phyloP scores from a whole-genome alignment of 805 yeast genomes.

The Ogataea chonburiensis region DNA sequence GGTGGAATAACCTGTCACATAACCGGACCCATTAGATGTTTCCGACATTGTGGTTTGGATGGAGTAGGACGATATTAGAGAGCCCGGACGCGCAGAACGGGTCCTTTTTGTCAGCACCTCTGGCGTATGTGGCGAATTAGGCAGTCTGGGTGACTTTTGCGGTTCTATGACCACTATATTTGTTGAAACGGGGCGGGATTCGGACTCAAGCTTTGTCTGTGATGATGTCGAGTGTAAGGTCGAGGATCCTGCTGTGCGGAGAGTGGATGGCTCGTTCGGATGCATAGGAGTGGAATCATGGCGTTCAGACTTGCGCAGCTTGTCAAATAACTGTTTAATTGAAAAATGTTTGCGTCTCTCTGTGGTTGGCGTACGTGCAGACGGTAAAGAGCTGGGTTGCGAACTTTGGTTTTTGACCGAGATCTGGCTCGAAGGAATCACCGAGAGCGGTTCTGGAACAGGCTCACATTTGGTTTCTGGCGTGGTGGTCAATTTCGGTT shows the following conservation, averaged over 20 bases:
- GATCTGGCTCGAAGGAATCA: conserved; percentile 2
- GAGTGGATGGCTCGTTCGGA: no score
- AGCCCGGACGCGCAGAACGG: conserved; percentile 43
- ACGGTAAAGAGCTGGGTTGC: no score
- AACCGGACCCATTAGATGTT: conserved; percentile 45
- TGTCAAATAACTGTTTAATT: conserved; percentile 12
- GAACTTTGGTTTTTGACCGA: no score
- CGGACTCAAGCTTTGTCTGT: no score
- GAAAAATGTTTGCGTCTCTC: conserved; percentile 12
- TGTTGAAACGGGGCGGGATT: conserved; percentile 8
- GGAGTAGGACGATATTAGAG: conserved; percentile 52
- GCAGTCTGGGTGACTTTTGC: conserved; percentile 10
- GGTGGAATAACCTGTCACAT: conserved; percentile 37
- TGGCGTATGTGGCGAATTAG: conserved; percentile 7
- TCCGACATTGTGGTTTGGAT: conserved; percentile 51
- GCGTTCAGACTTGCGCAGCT: neutral
- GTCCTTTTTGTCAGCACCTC: conserved; percentile 20
- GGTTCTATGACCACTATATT: conserved; percentile 24
- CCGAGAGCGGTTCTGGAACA: neutral
- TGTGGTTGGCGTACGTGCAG: conserved; percentile 1
- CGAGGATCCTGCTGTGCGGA: no score
- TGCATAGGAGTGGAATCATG: no score
- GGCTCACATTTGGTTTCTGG: conserved; percentile 1
- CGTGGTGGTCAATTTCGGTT: conserved; percentile 13
- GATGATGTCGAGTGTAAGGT: no score